These are phyloP conservation scores for Cladosporium sp. DNA, from an alignment of 2,329 filamentous ascomycete species.

Conservation along the genomic window DNA sequence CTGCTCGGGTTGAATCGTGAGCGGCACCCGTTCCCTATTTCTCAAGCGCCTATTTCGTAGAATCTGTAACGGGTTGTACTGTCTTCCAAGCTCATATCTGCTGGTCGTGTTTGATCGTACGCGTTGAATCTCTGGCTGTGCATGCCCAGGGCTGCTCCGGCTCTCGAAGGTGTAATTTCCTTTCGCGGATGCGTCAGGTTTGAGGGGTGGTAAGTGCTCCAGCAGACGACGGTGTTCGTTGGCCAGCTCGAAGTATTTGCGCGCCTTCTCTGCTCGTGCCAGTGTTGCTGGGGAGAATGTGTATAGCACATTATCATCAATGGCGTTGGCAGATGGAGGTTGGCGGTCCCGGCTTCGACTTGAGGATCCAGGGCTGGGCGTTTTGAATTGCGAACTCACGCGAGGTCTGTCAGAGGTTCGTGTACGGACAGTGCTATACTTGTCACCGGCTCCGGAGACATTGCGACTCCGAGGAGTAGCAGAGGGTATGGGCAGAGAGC, in stretches of 20 bases:
- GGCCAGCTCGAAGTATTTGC: conserved; percentile 78
- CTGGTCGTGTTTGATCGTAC: conserved; percentile 30
- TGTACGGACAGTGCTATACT: conserved; percentile 20
- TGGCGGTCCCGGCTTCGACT: conserved; percentile 4
- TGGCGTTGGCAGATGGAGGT: neutral
- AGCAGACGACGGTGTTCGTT: conserved; percentile 78
- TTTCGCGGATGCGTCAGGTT: conserved; percentile 40
- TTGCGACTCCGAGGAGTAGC: conserved; percentile 1
- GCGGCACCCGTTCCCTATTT: conserved; percentile 68
- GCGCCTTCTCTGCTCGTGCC: conserved; percentile 77
- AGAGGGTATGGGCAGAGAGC: conserved; percentile 50
- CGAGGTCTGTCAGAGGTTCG: conserved; percentile 24
- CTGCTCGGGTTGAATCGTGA: conserved; percentile 70
- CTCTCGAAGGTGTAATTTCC: conserved; percentile 39
- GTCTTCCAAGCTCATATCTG: conserved; percentile 53
- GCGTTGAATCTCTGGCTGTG: conserved; percentile 37
- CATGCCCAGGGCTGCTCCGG: conserved; percentile 39
- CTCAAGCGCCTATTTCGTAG: conserved; percentile 86
- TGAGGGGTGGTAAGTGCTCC: conserved; percentile 72
- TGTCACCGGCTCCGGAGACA: conserved; percentile 13
- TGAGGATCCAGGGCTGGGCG: conserved; percentile 2
- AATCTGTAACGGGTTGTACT: conserved; percentile 89
- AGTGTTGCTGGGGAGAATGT: conserved; percentile 76
- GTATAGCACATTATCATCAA: conserved; percentile 49
- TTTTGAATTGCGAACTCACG: conserved; percentile 1